Conservation (phyloP, 306 rosid species). For the Casuarina cunninghamiana region DNA sequence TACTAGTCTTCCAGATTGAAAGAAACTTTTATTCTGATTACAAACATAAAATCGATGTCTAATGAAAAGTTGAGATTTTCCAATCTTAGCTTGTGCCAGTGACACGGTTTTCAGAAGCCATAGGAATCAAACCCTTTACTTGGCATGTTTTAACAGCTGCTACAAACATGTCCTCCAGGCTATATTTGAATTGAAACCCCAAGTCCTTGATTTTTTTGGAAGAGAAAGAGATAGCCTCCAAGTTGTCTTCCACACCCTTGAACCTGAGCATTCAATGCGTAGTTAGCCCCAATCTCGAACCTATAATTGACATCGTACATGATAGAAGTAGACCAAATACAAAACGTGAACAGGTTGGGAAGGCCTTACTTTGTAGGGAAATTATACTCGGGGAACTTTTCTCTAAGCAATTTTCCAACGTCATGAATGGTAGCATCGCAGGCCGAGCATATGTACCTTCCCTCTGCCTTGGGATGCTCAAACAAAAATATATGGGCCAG, state of each 20-base stretch:
- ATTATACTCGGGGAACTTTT: constrained; percentile 53
- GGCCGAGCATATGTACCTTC: constrained; percentile 68
- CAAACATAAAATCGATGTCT: too few species aligned
- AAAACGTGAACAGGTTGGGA: not conserved
- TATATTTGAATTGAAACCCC: constrained; percentile 69
- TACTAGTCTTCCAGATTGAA: too few species aligned
- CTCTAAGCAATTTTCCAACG: constrained; percentile 45
- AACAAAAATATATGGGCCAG: constrained; percentile 58
- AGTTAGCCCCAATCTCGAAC: too few species aligned
- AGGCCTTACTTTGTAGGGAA: constrained; percentile 61
- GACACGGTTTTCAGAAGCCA: constrained; percentile 5
- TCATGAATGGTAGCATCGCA: constrained; percentile 61
- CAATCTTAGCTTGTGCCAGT: constrained; percentile 6
- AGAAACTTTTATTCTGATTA: too few species aligned
- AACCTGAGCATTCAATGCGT: constrained; percentile 38
- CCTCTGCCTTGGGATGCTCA: constrained; percentile 59
- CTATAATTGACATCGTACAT: too few species aligned
- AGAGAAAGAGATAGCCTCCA: constrained; percentile 50
- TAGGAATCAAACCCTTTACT: constrained; percentile 49
- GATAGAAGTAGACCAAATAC: not conserved
- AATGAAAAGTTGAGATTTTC: too few species aligned
- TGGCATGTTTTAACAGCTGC: constrained; percentile 63
- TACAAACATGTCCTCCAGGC: constrained; percentile 65
- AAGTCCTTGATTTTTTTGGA: constrained; percentile 57
- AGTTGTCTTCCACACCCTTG: constrained; percentile 53